Conservation (phyloP, 2,329 filamentous ascomycete species). For the Clarireedia paspali region DNA sequence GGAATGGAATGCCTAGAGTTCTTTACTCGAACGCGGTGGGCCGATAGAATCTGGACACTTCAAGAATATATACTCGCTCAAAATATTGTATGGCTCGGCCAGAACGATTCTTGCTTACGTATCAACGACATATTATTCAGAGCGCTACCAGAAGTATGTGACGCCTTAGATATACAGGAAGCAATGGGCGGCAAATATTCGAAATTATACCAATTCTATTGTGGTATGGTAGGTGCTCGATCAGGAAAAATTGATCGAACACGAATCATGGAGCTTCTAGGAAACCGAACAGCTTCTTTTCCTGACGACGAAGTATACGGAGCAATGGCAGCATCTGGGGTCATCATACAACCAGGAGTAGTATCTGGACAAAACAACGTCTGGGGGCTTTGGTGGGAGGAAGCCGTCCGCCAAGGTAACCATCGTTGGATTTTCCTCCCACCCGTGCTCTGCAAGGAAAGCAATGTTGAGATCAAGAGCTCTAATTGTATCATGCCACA, state of each 20-base stretch:
- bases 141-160: not conserved
- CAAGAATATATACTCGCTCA: constrained; percentile 6
- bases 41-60: constrained; percentile 8
- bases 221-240: constrained; percentile 3
- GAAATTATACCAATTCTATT: constrained; percentile 2
- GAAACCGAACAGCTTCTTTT: constrained; percentile 4
- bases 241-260: not conserved
- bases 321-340: constrained; percentile 6
- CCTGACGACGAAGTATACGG: constrained; percentile 7
- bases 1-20: constrained; percentile 7
- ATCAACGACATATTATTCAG: not conserved
- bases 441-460: not conserved
- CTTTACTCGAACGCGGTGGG: constrained; percentile 4
- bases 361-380: not conserved
- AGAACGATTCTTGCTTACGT: not conserved
- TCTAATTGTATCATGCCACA: constrained; percentile 1
- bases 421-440: constrained; percentile 6
- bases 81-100: constrained; percentile 4
- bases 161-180: not conserved
- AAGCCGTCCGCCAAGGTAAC: constrained; percentile 2
- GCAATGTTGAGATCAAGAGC: not conserved
- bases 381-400: constrained; percentile 6
- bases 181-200: not conserved
- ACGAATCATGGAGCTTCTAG: constrained; percentile 6
- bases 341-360: not conserved